Evolutionary conservation across 306 rosid species (phyloP), one percentile per base, ranked within the genome.

Genomic region (Quercus agrifolia): DNA sequence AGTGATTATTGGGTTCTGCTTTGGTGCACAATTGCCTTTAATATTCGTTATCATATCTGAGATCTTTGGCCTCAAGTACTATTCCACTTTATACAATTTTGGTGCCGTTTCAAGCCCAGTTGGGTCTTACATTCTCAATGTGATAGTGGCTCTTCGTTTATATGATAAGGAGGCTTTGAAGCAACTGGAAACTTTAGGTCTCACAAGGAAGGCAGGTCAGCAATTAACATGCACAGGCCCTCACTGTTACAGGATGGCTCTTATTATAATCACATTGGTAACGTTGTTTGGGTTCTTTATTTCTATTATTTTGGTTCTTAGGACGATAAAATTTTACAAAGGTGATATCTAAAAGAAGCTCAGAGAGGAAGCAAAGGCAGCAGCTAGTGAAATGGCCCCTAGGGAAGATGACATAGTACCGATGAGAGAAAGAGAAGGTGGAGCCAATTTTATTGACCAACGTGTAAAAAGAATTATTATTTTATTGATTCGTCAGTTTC

Each of bases 101-200:
- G 98, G 97, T 0, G 84, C 94, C 0, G 84, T 74, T 4, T 97
- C 98, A 0, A 94, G 98, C 33, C 98, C 88, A 6, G 58, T 88
- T 57, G 91, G 91, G 3, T 63, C 81, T 1, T 88, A 88, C 10
- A 4, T 85, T 1, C 83, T 88, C 1, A 83, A 83, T 30, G 91
- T 88, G 59, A 78, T 73, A 21, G 79, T 85, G 1, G 56, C 89
- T 0, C 88, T 89, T 2, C 79, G 79, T 78, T 66, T 85, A 75
- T 88, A 88, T 44, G 91, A 88, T 21, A 83, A 71, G 28, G 89
- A 88, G 31, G 91, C 85, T 4, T 14, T 14, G 56, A 76, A 7
- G 49, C 89, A 88, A 46, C 67, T 85, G 76, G 38, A 61, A 0
- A 77, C 20, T n/a, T 23, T 73, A 5, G 81, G 89, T 13, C 17